phyloP scores from a whole-genome alignment of 2,329 filamentous ascomycete species.

The Verticillium dahliae region DNA sequence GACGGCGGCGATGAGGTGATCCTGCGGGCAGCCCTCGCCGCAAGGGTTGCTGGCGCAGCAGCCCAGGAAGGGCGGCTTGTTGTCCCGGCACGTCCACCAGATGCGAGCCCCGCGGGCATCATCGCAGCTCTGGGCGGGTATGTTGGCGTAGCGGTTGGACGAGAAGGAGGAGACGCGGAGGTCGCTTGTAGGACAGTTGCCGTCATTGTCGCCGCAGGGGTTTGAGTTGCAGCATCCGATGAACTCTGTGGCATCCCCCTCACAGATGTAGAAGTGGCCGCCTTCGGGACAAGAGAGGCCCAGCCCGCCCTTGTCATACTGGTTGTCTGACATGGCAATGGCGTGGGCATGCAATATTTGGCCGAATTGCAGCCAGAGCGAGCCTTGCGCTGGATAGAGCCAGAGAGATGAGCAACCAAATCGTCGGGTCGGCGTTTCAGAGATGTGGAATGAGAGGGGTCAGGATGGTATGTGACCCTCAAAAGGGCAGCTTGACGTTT shows the following conservation, averaged over 20 bases:
- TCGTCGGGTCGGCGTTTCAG: background rate
- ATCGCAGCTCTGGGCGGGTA: slow-evolving; percentile 24
- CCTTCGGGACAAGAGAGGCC: slow-evolving; percentile 23
- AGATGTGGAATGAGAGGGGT: background rate
- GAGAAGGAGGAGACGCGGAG: slow-evolving; percentile 22
- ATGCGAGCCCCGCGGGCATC: slow-evolving; percentile 9
- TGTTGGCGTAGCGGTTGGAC: slow-evolving; percentile 13
- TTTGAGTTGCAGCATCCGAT: slow-evolving; percentile 33
- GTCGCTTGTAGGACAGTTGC: slow-evolving; percentile 23
- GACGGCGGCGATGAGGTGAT: slow-evolving; percentile 15
- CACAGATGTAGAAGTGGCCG: slow-evolving; percentile 30
- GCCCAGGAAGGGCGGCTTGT: slow-evolving; percentile 27
- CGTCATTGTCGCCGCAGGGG: slow-evolving; percentile 22
- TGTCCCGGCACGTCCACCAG: slow-evolving; percentile 27
- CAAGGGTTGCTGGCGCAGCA: slow-evolving; percentile 30
- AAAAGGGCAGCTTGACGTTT: background rate
- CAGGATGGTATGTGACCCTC: background rate
- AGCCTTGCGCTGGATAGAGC: background rate
- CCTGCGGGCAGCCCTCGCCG: slow-evolving; percentile 15
- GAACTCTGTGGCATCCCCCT: slow-evolving; percentile 22
- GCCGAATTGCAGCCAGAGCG: background rate
- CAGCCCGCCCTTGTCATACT: slow-evolving; percentile 4
- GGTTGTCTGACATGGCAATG: background rate
- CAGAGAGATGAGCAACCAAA: background rate
- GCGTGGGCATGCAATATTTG: background rate